Percentiles rank a stretch among this genome's conserved stretches.
Evolutionary conservation across 345 rosid genomes (phyloP).

Genomic region (Balakata baccata): DNA sequence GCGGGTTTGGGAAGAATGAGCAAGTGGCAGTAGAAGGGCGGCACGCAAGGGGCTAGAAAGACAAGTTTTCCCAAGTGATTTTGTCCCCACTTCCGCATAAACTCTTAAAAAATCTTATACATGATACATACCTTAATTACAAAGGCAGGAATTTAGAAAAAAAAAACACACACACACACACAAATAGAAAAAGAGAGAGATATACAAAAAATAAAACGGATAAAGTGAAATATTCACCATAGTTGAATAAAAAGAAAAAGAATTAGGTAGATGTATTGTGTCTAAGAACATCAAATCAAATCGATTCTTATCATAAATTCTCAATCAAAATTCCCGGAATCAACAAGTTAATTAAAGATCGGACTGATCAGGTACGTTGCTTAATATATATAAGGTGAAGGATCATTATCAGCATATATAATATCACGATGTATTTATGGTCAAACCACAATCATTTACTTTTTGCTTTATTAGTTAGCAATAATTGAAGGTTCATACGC

Average conservation of each 20-base stretch:
- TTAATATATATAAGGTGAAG: not conserved
- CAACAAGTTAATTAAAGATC: not conserved
- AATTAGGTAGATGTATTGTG: not conserved
- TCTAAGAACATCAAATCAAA: conserved; percentile 4
- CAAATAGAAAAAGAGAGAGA: too few relatives aligned
- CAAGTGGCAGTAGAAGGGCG: not conserved
- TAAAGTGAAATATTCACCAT: not conserved
- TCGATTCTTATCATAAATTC: conserved; percentile 4
- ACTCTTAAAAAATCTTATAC: too few relatives aligned
- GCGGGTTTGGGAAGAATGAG: too few relatives aligned
- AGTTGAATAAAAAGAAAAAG: not conserved
- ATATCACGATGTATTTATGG: not conserved
- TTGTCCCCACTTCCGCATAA: too few relatives aligned
- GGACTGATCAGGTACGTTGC: not conserved
- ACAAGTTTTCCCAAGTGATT: not conserved
- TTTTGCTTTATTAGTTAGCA: not conserved
- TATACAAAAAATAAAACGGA: too few relatives aligned
- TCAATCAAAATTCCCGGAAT: conserved; percentile 8
- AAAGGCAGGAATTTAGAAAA: too few relatives aligned
- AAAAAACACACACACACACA: too few relatives aligned
- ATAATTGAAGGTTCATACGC: conserved; percentile 6
- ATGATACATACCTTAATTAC: too few relatives aligned
- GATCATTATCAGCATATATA: not conserved
- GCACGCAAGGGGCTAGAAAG: not conserved
- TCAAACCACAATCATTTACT: conserved; percentile 13